Percentiles rank a stretch among this genome's conserved stretches.
phyloP scores from a whole-genome alignment of 2,329 filamentous ascomycete species.

The Epichloe gansuensis region DNA sequence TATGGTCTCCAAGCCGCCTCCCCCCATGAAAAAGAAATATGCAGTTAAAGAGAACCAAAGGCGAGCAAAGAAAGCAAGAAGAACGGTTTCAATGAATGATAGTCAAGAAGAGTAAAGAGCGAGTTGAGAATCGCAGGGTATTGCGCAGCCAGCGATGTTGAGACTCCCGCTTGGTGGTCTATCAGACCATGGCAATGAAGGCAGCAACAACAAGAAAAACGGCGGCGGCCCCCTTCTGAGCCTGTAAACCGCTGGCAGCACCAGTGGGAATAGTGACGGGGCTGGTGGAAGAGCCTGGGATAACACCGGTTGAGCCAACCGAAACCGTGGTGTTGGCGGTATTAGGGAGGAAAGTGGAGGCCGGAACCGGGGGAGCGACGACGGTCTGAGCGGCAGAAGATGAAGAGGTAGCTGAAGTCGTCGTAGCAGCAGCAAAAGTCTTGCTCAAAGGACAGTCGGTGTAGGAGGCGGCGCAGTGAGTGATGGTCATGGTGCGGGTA shows the following conservation, averaged over 20 bases:
- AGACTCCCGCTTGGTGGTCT: conserved; percentile 4
- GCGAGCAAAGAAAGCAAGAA: neutral
- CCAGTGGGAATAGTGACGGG: conserved; percentile 13
- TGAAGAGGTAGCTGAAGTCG: conserved; percentile 10
- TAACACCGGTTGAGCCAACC: conserved; percentile 11
- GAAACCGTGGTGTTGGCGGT: conserved; percentile 14
- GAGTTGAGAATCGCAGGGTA: neutral
- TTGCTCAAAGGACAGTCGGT: conserved; percentile 28
- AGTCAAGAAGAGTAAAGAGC: neutral
- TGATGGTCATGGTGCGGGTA: conserved; percentile 33
- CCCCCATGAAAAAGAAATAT: neutral
- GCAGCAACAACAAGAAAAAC: conserved; percentile 26
- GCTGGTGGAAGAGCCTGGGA: conserved; percentile 8
- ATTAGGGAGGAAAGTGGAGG: neutral
- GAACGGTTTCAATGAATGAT: neutral
- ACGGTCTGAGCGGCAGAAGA: conserved; percentile 12
- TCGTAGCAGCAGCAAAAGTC: conserved; percentile 10
- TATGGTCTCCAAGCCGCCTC: neutral
- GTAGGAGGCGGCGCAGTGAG: conserved; percentile 30
- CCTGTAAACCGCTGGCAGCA: conserved; percentile 23
- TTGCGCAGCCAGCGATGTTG: neutral
- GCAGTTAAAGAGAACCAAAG: neutral
- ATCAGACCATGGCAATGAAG: conserved; percentile 24
- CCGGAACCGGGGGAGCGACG: neutral
- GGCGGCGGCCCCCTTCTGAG: conserved; percentile 28